Conservation (phyloP, 2,329 filamentous ascomycete species). For the Iodosphaeria phyllophila region DNA sequence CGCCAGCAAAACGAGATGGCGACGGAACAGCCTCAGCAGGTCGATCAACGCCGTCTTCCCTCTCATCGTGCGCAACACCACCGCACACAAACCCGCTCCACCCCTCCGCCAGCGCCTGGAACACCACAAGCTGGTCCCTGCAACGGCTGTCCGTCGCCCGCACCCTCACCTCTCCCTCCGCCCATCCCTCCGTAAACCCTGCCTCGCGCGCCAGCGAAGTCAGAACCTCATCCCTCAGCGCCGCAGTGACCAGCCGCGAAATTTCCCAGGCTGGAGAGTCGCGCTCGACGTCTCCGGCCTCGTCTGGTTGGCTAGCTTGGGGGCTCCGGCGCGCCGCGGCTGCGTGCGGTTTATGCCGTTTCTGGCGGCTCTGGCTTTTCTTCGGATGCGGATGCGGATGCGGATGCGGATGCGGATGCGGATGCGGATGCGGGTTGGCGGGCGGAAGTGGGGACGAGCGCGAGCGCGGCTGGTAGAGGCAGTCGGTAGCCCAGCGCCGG, state of each 20-base stretch:
- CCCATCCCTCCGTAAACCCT: too few species aligned
- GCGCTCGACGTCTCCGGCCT: constrained; percentile 13
- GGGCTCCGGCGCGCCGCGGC: too few species aligned
- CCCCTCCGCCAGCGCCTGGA: constrained; percentile 37
- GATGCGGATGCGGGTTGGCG: too few species aligned
- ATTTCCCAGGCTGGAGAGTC: too few species aligned
- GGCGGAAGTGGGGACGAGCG: too few species aligned
- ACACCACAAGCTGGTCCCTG: constrained; percentile 37
- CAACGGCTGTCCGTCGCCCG: constrained; percentile 1
- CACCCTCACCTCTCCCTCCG: too few species aligned
- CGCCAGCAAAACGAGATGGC: too few species aligned
- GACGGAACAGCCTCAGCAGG: constrained; percentile 1
- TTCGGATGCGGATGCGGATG: too few species aligned
- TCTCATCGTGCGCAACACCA: constrained; percentile 7
- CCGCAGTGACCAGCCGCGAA: constrained; percentile 23
- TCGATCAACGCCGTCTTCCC: constrained; percentile 9
- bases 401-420: too few species aligned
- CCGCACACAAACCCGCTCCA: constrained; percentile 26
- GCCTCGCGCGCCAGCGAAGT: constrained; percentile 31
- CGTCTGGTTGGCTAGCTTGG: constrained; percentile 23
- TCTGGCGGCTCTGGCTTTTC: constrained; percentile 4
- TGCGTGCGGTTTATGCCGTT: too few species aligned
- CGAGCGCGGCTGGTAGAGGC: constrained; percentile 17
- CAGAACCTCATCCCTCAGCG: constrained; percentile 24
- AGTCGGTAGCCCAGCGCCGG: constrained; percentile 30